Base-by-base conservation (phyloP, 257 asterid species). In the Lithospermum erythrorhizon region DNA sequence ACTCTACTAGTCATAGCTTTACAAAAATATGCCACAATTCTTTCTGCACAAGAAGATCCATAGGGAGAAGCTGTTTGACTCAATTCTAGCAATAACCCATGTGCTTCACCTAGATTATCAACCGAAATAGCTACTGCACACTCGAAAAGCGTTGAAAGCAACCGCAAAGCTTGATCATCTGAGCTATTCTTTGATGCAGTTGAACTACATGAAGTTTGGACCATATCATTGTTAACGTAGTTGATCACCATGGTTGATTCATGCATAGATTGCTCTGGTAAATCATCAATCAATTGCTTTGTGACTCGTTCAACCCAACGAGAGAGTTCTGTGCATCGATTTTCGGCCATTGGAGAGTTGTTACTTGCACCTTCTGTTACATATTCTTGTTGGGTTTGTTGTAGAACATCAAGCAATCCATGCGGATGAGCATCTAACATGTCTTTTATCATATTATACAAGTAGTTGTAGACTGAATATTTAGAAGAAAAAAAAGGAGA, bases 41-140 rank as follows among this genome's bases (percentile, higher is more conserved):
- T 68, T 66, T 86, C 97, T 0, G 84, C 95, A 52, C 81, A 80
- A 3, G 95, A 77, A 0, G 72, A 45, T 30, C 73, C 75, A 49
- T 80, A 80, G 0, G 94, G 97, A 0, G 89, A 77, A 0, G 91
- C 84, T 70, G 62, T 77, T 64, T 86, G 94, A 0, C 89, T 73
- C 3, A 89, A 70, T 70, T 83, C 87, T 2, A 86, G 90, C 22
- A 89, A 70, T 86, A 84, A 77, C 49, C 72, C 63, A 29, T 84
- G 87, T n/a, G 95, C 96, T 61, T 83, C 95, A 0, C 83, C 82
- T 11, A 89, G 64, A 22, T 83, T 83, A 57, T 86, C 96, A 0
- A 80, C 83, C 0, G 95, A 89, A 57, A 89, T 71, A 21, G 95
- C 87, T 0, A 86, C 96, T 1, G 95, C 94, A 61, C 91, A 82